A percentile compares a stretch with the other conserved stretches of the same genome.
These are phyloP conservation scores for Apiospora sp. DNA, from an alignment of 2,329 filamentous ascomycete species.

Conservation along the genomic window DNA sequence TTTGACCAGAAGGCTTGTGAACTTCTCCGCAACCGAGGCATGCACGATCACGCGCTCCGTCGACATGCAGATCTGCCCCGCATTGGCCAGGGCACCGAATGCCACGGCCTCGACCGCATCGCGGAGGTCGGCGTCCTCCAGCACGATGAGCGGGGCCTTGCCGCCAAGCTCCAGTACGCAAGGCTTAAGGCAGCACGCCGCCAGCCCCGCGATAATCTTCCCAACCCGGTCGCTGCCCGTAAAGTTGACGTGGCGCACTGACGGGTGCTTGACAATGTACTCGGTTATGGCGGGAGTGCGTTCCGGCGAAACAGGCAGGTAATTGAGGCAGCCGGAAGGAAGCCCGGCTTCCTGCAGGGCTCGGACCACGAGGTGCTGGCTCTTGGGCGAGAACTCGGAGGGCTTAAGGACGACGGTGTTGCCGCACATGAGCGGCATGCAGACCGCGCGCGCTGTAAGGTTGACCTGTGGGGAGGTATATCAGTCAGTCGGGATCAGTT, in stretches of 20 bases:
- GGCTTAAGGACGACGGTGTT: constrained; percentile 72
- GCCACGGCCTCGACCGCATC: constrained; percentile 63
- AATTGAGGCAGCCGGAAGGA: constrained; percentile 77
- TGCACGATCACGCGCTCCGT: constrained; percentile 67
- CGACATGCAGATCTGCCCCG: constrained; percentile 68
- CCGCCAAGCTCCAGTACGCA: constrained; percentile 74
- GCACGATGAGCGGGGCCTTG: constrained; percentile 71
- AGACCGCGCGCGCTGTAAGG: constrained; percentile 37
- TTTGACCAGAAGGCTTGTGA: constrained; percentile 56
- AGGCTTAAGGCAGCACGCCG: constrained; percentile 71
- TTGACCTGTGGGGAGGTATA: constrained; percentile 25
- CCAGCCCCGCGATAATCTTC: constrained; percentile 75
- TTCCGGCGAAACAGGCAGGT: constrained; percentile 72
- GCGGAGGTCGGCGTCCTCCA: constrained; percentile 70
- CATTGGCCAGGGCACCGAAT: constrained; percentile 59
- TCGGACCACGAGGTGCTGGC: constrained; percentile 67
- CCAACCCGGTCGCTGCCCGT: constrained; percentile 78
- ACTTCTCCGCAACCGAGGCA: constrained; percentile 56
- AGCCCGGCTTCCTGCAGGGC: constrained; percentile 78
- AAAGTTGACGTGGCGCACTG: constrained; percentile 78
- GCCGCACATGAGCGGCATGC: constrained; percentile 46
- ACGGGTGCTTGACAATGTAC: constrained; percentile 70
- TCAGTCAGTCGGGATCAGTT: constrained; percentile 57
- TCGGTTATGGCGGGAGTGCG: constrained; percentile 74
- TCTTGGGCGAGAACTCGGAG: constrained; percentile 70